Base-by-base conservation (phyloP, 305 asterid species). In the Solanum aculeatissimum region DNA sequence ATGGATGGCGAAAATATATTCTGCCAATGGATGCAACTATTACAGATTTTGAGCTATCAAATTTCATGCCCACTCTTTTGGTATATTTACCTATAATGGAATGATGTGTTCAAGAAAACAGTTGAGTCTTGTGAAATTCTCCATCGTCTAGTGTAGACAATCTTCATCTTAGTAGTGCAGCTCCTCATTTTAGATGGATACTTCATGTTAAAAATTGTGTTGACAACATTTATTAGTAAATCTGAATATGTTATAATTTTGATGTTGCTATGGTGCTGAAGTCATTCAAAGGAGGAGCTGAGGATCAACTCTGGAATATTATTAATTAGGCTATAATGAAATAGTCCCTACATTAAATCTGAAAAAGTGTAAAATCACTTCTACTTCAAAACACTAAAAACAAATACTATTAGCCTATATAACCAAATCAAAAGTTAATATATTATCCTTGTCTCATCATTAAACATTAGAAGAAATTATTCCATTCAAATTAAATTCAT, bases 61-160 rank as follows among this genome's bases (percentile, higher is more conserved):
- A 25, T 38, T 29, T 62, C 23, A 62, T 23, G 25, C 32, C 25
- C 69, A 62, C 38, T 2, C 4, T 7, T 62, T 62, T 62, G 12
- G 4, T 62, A 62, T 25, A 23, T 19, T 29, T 51, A 0, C 57
- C 15, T 9, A 25, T 62, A 23, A 12, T 23, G 69, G 32, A 62
- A 62, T 2, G 77, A 71, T 84, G 71, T 45, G 35, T 47, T 83
- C 69, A 81, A 86, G 80, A 84, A 62, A 21, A 83, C 23, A 86
- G 83, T 84, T 40, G 19, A 84, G 83, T 57, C 43, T 27, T 89
- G 95, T 89, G 66, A 83, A n/a, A n/a, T n/a, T n/a, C n/a, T n/a
- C n/a, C n/a, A n/a, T n/a, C n/a, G n/a, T n/a, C n/a, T n/a, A n/a
- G n/a, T n/a, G n/a, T n/a, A n/a, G n/a, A n/a, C n/a, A n/a, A n/a